Evolutionary conservation across 345 rosid species (phyloP).

Genomic region (Nephelium lappaceum): DNA sequence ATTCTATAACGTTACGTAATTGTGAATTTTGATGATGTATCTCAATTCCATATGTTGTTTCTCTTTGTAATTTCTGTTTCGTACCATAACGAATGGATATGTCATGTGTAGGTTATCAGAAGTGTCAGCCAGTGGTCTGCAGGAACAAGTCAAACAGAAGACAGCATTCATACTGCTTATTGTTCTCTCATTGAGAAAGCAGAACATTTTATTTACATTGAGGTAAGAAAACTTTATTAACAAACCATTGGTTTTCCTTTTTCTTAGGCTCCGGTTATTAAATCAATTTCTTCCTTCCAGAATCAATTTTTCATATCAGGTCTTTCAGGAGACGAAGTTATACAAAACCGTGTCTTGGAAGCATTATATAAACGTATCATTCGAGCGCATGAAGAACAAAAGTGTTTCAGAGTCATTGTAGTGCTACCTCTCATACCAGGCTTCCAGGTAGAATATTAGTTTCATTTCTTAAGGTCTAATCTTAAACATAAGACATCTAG

Average conservation of each 20-base stretch:
- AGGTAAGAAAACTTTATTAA: slow-evolving; percentile 46
- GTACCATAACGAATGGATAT: slow-evolving; percentile 3
- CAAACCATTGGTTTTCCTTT: not conserved
- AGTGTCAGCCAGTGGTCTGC: slow-evolving; percentile 96
- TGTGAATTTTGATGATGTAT: too few species aligned
- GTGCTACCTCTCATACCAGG: slow-evolving; percentile 92
- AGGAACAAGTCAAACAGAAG: slow-evolving; percentile 85
- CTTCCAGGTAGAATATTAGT: slow-evolving; percentile 63
- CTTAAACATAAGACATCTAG: not conserved
- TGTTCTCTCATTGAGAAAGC: slow-evolving; percentile 81
- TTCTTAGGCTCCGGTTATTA: not conserved
- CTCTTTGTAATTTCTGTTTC: slow-evolving; percentile 2
- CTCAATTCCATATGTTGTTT: not conserved
- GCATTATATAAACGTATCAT: slow-evolving; percentile 72
- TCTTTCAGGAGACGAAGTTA: slow-evolving; percentile 67
- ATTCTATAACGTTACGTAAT: not conserved
- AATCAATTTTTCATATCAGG: slow-evolving; percentile 96
- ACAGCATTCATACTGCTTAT: slow-evolving; percentile 85
- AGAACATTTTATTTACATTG: slow-evolving; percentile 85
- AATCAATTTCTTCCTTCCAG: slow-evolving; percentile 42
- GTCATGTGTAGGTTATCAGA: slow-evolving; percentile 57
- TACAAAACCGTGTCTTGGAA: slow-evolving; percentile 78
- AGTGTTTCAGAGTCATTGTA: slow-evolving; percentile 68
- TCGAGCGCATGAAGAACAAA: slow-evolving; percentile 69
- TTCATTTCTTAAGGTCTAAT: not conserved